Conservation (phyloP, 73 alveolate species). For the Paramecium sexaurelia region DNA sequence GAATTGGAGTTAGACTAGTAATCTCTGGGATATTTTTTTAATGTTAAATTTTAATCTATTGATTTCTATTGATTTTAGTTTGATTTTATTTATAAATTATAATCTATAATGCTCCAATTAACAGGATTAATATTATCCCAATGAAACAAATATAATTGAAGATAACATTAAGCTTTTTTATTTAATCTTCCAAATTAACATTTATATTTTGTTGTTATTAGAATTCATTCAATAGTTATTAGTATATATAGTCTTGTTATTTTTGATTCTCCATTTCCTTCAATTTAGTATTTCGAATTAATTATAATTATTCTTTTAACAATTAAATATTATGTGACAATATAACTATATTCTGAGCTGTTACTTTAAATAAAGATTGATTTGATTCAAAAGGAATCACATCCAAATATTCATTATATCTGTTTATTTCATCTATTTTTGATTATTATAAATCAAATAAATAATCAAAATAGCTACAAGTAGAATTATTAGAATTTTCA, state of each 20-base stretch:
- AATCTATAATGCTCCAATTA: background rate
- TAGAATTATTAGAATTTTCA: background rate
- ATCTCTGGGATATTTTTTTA: background rate
- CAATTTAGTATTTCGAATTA: background rate
- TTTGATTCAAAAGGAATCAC: background rate
- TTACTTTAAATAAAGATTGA: background rate
- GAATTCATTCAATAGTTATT: background rate
- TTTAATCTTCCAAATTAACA: background rate
- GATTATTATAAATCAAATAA: background rate
- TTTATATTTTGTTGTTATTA: background rate
- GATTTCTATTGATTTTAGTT: background rate
- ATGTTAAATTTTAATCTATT: background rate
- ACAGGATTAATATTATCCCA: background rate
- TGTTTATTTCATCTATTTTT: background rate
- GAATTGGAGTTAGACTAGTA: background rate
- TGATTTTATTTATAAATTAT: background rate
- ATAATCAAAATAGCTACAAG: background rate
- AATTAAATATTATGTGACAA: background rate
- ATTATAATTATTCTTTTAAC: background rate
- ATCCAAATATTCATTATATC: background rate
- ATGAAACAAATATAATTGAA: background rate
- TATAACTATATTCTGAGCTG: background rate
- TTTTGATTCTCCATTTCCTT: background rate
- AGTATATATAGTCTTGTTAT: background rate
- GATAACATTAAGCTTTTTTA: background rate